A percentile compares a stretch with the other conserved stretches of the same genome.
Evolutionary conservation across 129 eudicot species (phyloP).

Genomic region (Deinandra increscens): DNA sequence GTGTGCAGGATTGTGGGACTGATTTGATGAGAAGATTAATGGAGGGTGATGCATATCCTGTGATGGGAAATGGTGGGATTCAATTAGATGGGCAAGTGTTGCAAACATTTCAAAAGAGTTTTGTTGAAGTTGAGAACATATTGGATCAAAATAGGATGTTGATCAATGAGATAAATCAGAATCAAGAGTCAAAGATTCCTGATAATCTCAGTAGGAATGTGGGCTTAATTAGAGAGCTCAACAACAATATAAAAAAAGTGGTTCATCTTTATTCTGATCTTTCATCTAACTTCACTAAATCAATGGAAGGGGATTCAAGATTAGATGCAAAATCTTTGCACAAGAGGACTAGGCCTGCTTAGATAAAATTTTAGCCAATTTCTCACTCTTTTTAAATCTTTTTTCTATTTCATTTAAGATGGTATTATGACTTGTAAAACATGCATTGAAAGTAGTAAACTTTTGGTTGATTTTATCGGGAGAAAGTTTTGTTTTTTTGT

Average conservation of each 20-base stretch:
- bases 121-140: conserved; percentile 73
- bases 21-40: conserved; percentile 24
- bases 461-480: neutral
- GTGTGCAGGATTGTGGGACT: neutral
- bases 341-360: conserved; percentile 69
- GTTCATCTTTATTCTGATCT: conserved; percentile 70
- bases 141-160: conserved; percentile 70
- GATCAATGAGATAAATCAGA: conserved; percentile 76
- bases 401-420: too few species aligned
- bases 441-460: neutral
- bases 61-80: conserved; percentile 44
- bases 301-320: conserved; percentile 69
- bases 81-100: conserved; percentile 55
- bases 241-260: conserved; percentile 70
- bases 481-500: neutral
- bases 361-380: neutral
- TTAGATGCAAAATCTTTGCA: conserved; percentile 20
- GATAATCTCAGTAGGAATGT: conserved; percentile 75
- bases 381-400: neutral
- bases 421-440: neutral
- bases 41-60: conserved; percentile 25
- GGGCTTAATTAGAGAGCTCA: conserved; percentile 75
- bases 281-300: conserved; percentile 51
- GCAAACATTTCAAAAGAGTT: conserved; percentile 79
- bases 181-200: conserved; percentile 70